A percentile compares a stretch with the other conserved stretches of the same genome.
phyloP scores from a whole-genome alignment of 441 rosid genomes.

The Syzygium malaccense region DNA sequence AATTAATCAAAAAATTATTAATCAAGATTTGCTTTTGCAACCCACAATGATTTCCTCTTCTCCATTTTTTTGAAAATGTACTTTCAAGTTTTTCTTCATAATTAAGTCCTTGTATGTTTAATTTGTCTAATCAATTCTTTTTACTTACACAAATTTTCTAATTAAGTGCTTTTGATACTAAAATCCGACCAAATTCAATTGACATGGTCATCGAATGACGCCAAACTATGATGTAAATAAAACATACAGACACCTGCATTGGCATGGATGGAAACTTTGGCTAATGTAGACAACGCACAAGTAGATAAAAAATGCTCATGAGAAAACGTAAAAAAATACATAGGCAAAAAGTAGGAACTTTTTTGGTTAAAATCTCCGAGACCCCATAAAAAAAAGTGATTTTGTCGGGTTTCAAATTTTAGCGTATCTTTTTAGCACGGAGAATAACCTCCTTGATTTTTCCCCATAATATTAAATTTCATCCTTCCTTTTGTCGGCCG shows the following conservation, averaged over 20 bases:
- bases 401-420: background rate
- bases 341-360: too few species aligned
- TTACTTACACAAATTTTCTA: background rate
- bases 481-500: background rate
- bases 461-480: background rate
- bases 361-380: too few species aligned
- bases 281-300: background rate
- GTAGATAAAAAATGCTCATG: too few species aligned
- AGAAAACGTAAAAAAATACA: too few species aligned
- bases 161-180: background rate
- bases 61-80: too few species aligned
- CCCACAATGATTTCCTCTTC: background rate
- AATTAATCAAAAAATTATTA: background rate
- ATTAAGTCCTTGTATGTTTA: too few species aligned
- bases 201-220: background rate
- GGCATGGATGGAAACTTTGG: background rate
- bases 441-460: background rate
- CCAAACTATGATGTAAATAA: background rate
- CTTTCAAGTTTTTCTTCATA: too few species aligned
- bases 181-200: background rate
- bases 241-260: background rate
- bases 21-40: background rate
- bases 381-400: too few species aligned
- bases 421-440: background rate
- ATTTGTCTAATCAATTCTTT: background rate